phyloP scores from a whole-genome alignment of 805 yeast species.

The Kazachstania taianensis region DNA sequence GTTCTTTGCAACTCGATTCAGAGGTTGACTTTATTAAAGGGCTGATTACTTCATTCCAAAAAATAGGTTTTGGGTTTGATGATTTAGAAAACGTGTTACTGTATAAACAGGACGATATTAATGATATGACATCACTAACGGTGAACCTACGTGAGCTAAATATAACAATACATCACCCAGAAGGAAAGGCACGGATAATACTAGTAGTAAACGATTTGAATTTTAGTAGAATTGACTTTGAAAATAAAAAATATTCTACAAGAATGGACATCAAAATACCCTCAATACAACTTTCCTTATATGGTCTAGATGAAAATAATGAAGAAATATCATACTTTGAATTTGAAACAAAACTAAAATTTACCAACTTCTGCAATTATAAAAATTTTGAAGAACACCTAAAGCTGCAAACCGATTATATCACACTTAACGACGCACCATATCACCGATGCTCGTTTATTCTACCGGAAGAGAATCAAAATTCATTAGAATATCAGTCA shows the following conservation, averaged over 20 bases:
- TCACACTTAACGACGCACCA: conserved; percentile 68
- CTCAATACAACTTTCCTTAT: conserved; percentile 27
- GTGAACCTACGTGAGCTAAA: conserved; percentile 42
- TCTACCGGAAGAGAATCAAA: conserved; percentile 41
- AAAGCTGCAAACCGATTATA: conserved; percentile 51
- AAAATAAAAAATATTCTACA: conserved; percentile 54
- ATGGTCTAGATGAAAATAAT: conserved; percentile 18
- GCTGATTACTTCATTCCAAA: conserved; percentile 33
- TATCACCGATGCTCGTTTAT: conserved; percentile 73
- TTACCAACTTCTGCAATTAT: conserved; percentile 52
- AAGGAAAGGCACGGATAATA: conserved; percentile 15
- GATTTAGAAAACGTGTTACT: conserved; percentile 72
- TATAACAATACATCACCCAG: conserved; percentile 33
- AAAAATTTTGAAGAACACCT: conserved; percentile 34
- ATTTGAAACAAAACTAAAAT: conserved; percentile 46
- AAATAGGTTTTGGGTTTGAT: conserved; percentile 50
- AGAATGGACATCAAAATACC: conserved; percentile 44
- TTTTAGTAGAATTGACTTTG: conserved; percentile 54
- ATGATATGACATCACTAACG: conserved; percentile 61
- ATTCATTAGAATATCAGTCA: conserved; percentile 34
- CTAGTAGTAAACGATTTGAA: conserved; percentile 22
- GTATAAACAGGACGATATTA: conserved; percentile 42
- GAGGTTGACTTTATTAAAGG: conserved; percentile 37
- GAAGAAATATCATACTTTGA: conserved; percentile 28
- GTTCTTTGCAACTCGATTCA: conserved; percentile 45